A percentile compares a stretch with the other conserved stretches of the same genome.
These are phyloP conservation scores for Arabidopsis thaliana DNA, from an alignment of 345 rosid genomes.

Conservation along the genomic window DNA sequence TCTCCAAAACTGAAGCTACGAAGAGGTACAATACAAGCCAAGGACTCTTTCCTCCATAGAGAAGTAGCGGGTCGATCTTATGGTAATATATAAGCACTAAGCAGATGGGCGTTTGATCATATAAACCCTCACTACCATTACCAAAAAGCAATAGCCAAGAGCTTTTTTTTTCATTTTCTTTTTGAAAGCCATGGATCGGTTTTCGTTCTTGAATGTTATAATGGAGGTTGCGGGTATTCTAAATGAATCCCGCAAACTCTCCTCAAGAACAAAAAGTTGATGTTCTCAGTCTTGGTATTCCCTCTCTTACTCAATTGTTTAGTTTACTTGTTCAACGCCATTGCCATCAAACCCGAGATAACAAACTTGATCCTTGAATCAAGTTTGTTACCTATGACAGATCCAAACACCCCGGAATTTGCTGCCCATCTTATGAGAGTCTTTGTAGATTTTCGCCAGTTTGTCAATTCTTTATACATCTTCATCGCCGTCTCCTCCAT, in stretches of 20 bases:
- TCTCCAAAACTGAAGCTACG: conserved; percentile 9
- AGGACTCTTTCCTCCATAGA: conserved; percentile 18
- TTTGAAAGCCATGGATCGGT: conserved; percentile 8
- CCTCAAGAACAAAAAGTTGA: conserved; percentile 50
- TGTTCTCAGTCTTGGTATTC: conserved; percentile 47
- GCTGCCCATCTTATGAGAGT: conserved; percentile 36
- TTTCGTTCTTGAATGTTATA: conserved; percentile 21
- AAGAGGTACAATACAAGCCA: conserved; percentile 1
- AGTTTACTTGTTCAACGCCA: conserved; percentile 38
- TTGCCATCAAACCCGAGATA: conserved; percentile 45
- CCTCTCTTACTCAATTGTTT: conserved; percentile 40
- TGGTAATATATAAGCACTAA: conserved; percentile 35
- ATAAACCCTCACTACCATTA: conserved; percentile 12
- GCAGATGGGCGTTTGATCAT: conserved; percentile 12
- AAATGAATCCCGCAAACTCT: conserved; percentile 50
- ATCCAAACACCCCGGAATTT: conserved; percentile 44
- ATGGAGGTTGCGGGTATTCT: conserved; percentile 44
- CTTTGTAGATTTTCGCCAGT: conserved; percentile 32
- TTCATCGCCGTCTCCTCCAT: conserved; percentile 5
- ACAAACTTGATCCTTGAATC: conserved; percentile 36
- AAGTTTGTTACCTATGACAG: conserved; percentile 31
- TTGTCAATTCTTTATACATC: conserved; percentile 40
- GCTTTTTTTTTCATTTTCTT: conserved; percentile 2
- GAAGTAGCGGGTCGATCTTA: not conserved
- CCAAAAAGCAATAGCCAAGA: conserved; percentile 14